Percentiles rank a stretch among this genome's conserved stretches.
Evolutionary conservation across 1,139 yeast genomes (phyloP).

Genomic region (Kodamaea ohmeri): DNA sequence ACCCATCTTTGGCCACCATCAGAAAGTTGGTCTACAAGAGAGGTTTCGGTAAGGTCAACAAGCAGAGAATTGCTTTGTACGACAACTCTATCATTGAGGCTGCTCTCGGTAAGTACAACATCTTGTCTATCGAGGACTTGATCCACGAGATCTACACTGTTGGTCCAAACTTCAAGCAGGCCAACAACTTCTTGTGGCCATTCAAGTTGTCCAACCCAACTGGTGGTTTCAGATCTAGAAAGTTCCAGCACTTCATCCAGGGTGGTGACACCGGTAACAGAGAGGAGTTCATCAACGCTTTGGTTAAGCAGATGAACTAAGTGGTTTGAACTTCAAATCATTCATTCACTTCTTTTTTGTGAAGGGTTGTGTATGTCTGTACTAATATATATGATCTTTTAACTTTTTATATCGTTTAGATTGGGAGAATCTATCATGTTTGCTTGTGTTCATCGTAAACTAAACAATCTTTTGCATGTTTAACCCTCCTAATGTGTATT

Average conservation of each 20-base stretch:
- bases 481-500: neutral
- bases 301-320: slow-evolving; percentile 96
- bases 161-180: slow-evolving; percentile 99
- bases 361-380: slow-evolving; percentile 14
- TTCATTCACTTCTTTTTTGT: slow-evolving; percentile 15
- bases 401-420: slow-evolving; percentile 9
- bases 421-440: slow-evolving; percentile 3
- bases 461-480: neutral
- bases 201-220: slow-evolving; percentile 98
- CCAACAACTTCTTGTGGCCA: slow-evolving; percentile 99
- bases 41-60: slow-evolving; percentile 99
- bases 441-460: neutral
- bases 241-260: slow-evolving; percentile 99
- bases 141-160: slow-evolving; percentile 98
- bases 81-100: slow-evolving; percentile 96
- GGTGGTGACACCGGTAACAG: slow-evolving; percentile 99
- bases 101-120: slow-evolving; percentile 93
- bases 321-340: slow-evolving; percentile 15
- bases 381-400: slow-evolving; percentile 16
- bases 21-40: slow-evolving; percentile 99
- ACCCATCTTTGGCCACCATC: slow-evolving; percentile 95
- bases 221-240: slow-evolving; percentile 99
- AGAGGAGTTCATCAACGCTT: slow-evolving; percentile 96
- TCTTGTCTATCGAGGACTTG: slow-evolving; percentile 93
- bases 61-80: slow-evolving; percentile 93